Percentiles rank a stretch among this genome's conserved stretches.
These are phyloP conservation scores for Hypoxylon sp. DNA, from an alignment of 2,329 filamentous ascomycete genomes.

Conservation along the genomic window DNA sequence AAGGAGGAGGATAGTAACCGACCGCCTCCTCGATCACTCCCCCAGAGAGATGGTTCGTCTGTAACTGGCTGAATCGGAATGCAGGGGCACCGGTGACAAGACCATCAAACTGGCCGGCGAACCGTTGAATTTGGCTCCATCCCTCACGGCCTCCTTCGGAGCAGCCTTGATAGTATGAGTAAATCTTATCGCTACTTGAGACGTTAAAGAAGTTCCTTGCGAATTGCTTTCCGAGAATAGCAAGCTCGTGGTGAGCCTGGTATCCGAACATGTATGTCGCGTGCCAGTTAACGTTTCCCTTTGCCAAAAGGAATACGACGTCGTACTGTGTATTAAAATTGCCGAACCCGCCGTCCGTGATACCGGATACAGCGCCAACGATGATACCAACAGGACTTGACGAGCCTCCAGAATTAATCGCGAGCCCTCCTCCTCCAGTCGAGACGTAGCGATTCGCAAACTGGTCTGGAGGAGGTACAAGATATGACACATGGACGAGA, in stretches of 20 bases:
- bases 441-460: slow-evolving; percentile 51
- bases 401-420: slow-evolving; percentile 54
- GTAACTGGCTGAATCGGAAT: slow-evolving; percentile 62
- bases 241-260: slow-evolving; percentile 56
- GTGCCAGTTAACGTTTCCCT: slow-evolving; percentile 58
- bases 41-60: slow-evolving; percentile 60
- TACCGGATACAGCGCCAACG: slow-evolving; percentile 63
- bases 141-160: slow-evolving; percentile 67
- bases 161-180: slow-evolving; percentile 68
- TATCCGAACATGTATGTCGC: slow-evolving; percentile 58
- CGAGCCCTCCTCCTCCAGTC: slow-evolving; percentile 56
- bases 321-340: slow-evolving; percentile 60
- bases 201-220: slow-evolving; percentile 60
- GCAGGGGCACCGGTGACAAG: slow-evolving; percentile 63
- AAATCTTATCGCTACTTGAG: slow-evolving; percentile 51
- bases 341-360: slow-evolving; percentile 67
- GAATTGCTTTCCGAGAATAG: slow-evolving; percentile 60
- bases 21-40: slow-evolving; percentile 58
- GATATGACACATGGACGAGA: slow-evolving; percentile 46
- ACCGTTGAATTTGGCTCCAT: slow-evolving; percentile 66
- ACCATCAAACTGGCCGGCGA: slow-evolving; percentile 64
- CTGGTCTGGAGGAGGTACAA: slow-evolving; percentile 43
- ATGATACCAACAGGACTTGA: slow-evolving; percentile 53
- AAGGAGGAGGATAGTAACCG: slow-evolving; percentile 60
- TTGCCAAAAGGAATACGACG: slow-evolving; percentile 56